Evolutionary conservation across 345 rosid species (phyloP), one percentile per base, ranked within the genome.

Genomic region (Erucastrum elatum): DNA sequence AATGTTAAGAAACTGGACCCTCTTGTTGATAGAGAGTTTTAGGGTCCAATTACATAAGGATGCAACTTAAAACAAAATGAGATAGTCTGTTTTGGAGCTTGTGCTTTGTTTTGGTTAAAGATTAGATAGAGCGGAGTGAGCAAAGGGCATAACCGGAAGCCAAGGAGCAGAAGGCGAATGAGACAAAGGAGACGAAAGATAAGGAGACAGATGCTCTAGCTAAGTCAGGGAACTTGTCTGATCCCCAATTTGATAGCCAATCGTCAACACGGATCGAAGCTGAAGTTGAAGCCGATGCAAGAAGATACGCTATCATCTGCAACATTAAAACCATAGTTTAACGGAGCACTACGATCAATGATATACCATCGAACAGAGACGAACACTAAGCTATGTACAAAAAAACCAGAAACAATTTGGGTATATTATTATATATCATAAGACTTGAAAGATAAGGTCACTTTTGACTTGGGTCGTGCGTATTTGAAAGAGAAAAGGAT

Each of bases 161-260:
- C 66, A 94, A 78, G 9, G 96, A 92, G 85, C 92, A 82, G 0
- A 86, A 80, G 26, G 91, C 94, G n/a, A 94, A 87, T 33, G 93
- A 83, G 59, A 86, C 70, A 79, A 90, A 90, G 7, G 96, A 89
- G 10, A 87, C 78, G 76, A 85, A 85, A 46, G 97, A 89, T 73
- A 92, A 65, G 9, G 84, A 81, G 64, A 88, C 89, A 3, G 98
- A 87, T 17, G 87, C 94, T 74, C 74, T 89, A 61, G 97, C 98
- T 88, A 94, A 88, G 64, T 82, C 75, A 1, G 94, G 94, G 87
- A 94, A 94, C 84, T 87, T 84, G 73, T 90, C 98, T 62, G 79
- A 75, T 5, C 97, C 97, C 96, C 97, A 90, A 44, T 94, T 89
- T 25, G 84, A 86, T 82, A 86, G 86, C 97, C 97, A 92, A 72